A percentile compares a stretch with the other conserved stretches of the same genome.
phyloP scores from a whole-genome alignment of 1,284 basidiomycete species.

The Sporisorium exsertum region DNA sequence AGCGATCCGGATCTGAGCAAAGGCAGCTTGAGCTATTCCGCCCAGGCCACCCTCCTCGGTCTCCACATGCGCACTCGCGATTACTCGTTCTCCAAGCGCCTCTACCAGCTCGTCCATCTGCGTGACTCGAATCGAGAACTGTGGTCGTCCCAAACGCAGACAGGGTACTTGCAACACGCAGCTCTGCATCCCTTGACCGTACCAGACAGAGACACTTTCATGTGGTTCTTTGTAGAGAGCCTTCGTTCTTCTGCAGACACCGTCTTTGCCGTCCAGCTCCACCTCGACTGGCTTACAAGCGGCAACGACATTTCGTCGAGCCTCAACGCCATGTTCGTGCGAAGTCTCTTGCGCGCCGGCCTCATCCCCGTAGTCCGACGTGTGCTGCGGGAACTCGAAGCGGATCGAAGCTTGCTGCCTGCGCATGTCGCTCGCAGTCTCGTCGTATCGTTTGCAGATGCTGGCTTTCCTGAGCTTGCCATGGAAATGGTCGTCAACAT shows the following conservation, averaged over 20 bases:
- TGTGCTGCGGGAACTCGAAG: constrained; percentile 32
- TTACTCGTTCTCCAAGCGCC: constrained; percentile 33
- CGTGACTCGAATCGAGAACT: constrained; percentile 21
- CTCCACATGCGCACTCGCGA: constrained; percentile 39
- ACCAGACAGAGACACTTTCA: constrained; percentile 32
- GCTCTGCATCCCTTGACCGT: constrained; percentile 21
- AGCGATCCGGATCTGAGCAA: constrained; percentile 35
- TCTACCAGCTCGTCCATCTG: constrained; percentile 40
- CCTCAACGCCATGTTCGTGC: constrained; percentile 27
- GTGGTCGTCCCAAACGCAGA: constrained; percentile 20
- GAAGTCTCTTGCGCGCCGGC: constrained; percentile 25
- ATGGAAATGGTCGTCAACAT: constrained; percentile 34
- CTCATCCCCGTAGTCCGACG: constrained; percentile 21
- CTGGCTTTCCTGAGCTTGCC: constrained; percentile 40
- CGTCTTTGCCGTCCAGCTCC: constrained; percentile 39
- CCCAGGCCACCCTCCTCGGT: constrained; percentile 43
- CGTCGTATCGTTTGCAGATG: constrained; percentile 36
- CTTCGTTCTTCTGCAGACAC: constrained; percentile 4
- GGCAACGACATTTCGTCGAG: constrained; percentile 28
- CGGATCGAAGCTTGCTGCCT: constrained; percentile 18
- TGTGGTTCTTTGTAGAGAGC: constrained; percentile 41
- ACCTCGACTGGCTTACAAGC: constrained; percentile 47
- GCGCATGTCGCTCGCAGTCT: constrained; percentile 32
- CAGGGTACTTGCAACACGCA: constrained; percentile 9
- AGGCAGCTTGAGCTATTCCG: constrained; percentile 17